Evolutionary conservation across 805 yeast genomes (phyloP).

Genomic region (Wickerhamiella qilinensis): DNA sequence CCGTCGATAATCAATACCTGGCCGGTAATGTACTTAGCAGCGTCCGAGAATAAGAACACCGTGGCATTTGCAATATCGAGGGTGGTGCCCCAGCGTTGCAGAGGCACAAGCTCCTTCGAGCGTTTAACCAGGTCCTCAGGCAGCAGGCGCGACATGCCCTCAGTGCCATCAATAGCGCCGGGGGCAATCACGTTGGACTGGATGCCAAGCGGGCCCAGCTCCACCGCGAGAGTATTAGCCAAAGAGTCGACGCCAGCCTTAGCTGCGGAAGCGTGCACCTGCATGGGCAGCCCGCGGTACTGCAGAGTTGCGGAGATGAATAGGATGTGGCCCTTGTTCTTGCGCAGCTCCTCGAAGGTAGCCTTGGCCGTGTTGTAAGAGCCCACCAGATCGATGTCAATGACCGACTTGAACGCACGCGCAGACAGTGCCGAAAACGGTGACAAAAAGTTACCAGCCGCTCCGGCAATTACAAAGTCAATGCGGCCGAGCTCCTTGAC

Average conservation of each 20-base stretch:
- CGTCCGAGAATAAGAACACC: constrained; percentile 67
- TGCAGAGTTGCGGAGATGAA: constrained; percentile 85
- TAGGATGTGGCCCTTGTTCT: constrained; percentile 52
- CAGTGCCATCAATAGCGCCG: constrained; percentile 77
- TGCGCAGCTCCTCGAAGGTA: constrained; percentile 43
- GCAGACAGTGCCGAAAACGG: constrained; percentile 65
- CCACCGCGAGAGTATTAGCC: constrained; percentile 71
- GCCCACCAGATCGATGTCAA: constrained; percentile 76
- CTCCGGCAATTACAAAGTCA: constrained; percentile 85
- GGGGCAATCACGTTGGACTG: constrained; percentile 81
- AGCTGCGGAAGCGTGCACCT: constrained; percentile 84
- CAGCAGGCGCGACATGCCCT: constrained; percentile 57
- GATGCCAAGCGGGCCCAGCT: constrained; percentile 78
- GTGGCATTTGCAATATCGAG: constrained; percentile 80
- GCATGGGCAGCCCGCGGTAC: constrained; percentile 77
- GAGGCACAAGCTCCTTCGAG: constrained; percentile 36
- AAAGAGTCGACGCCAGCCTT: constrained; percentile 91
- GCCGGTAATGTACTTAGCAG: constrained; percentile 66
- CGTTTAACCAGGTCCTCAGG: constrained; percentile 28
- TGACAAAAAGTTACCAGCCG: constrained; percentile 84
- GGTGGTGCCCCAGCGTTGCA: constrained; percentile 38
- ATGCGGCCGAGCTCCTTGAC: constrained; percentile 57
- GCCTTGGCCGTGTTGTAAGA: constrained; percentile 85
- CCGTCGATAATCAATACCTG: constrained; percentile 76
- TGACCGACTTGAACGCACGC: constrained; percentile 78